Base-by-base conservation (phyloP, 2,329 filamentous ascomycete species). In the Diaporthe sp. region DNA sequence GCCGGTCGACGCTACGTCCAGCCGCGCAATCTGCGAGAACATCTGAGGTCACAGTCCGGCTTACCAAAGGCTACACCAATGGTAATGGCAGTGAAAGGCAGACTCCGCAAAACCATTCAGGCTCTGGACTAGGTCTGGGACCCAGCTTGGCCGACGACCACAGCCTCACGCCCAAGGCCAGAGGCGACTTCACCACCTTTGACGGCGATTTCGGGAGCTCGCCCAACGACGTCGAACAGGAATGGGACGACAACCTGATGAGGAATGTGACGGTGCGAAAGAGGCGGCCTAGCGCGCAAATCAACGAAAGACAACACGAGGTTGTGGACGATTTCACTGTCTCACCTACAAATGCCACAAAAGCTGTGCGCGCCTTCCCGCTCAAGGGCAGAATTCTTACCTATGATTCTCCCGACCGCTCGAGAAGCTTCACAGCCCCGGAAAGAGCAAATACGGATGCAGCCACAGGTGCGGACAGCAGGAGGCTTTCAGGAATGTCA, bases 171-270 rank as follows among this genome's bases (percentile, higher is more conserved):
- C 85, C 85, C 35, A 84, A 78, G 76, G 84, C 82, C n/a, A 85
- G 83, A 76, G 82, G 85, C 75, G 87, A 89, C 65, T 90, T 90
- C 77, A 82, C 84, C 75, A 84, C 85, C 71, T 91, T 91, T 80
- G 91, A 93, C 78, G 90, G 89, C 55, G 88, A 89, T 79, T 92
- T 89, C 89, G 84, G 81, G 68, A 84, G 85, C 42, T 63, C 39
- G 13, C 80, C 81, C 39, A 84, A 81, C 77, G 86, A 89, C 76
- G 85, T 87, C 42, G 87, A 87, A 76, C 83, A 86, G 80, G 88
- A 90, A 82, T 90, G 88, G 87, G 88, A 91, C 77, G 82, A 86
- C 75, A 88, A 88, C 80, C 81, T 88, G 51, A 83, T 86, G 78
- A 87, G 88, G 82, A 86, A 88, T 84, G 88, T 90, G 55, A 87